These are phyloP conservation scores for Microbotryomycetes sp. DNA, from an alignment of 1,284 basidiomycete species.

Conservation along the genomic window DNA sequence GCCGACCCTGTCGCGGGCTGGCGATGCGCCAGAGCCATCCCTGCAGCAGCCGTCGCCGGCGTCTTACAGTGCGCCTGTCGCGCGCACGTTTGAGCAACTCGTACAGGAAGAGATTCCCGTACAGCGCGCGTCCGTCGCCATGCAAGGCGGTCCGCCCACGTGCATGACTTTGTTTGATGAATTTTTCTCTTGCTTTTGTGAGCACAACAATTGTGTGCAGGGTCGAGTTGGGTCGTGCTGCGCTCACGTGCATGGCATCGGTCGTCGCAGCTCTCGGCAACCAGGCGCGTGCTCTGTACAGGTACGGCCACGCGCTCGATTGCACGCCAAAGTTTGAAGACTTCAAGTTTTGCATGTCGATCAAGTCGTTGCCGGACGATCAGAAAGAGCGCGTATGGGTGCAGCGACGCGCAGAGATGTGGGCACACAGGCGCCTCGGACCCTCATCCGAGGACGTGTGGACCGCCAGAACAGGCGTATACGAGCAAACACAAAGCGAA, in stretches of 20 bases:
- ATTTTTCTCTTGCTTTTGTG: slow-evolving; percentile 34
- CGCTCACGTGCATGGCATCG: neutral
- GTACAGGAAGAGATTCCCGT: slow-evolving; percentile 34
- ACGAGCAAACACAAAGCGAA: neutral
- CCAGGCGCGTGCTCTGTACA: slow-evolving; percentile 78
- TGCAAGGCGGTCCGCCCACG: slow-evolving; percentile 33
- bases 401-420: slow-evolving; percentile 77
- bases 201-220: neutral
- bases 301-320: slow-evolving; percentile 68
- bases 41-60: too few relatives aligned
- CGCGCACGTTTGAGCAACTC: slow-evolving; percentile 24
- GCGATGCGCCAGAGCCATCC: too few relatives aligned
- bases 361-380: slow-evolving; percentile 69
- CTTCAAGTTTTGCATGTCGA: slow-evolving; percentile 89
- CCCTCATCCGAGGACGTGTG: slow-evolving; percentile 90
- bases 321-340: slow-evolving; percentile 78
- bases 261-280: slow-evolving; percentile 59
- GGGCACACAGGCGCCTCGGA: slow-evolving; percentile 63
- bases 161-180: slow-evolving; percentile 35
- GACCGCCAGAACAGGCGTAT: slow-evolving; percentile 67
- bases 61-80: too few relatives aligned
- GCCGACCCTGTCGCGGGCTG: too few relatives aligned
- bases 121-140: slow-evolving; percentile 28
- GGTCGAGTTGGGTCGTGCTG: neutral
- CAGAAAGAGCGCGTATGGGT: slow-evolving; percentile 77